Evolutionary conservation across 768 basidiomycete genomes (phyloP), one percentile per base, ranked within the genome.

Genomic region (Russula foetens): DNA sequence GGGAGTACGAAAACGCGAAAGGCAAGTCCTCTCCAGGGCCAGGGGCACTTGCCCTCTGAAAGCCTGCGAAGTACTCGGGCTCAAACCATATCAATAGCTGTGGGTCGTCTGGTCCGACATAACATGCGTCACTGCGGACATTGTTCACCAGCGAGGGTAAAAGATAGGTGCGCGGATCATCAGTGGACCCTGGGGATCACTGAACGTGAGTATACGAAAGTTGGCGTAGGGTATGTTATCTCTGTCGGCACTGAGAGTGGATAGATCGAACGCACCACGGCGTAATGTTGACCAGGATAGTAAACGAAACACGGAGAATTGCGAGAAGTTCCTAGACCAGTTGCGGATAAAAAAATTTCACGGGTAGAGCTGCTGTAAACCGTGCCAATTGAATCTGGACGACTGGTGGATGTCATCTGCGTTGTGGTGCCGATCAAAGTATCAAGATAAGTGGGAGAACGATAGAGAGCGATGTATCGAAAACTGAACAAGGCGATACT

Each of bases 21-120:
- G 56, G 60, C 11, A 62, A 52, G 49, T 51, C 41, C 7, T 39
- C 31, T 57, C 45, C 38, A 41, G 33, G 45, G 39, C 23, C 55
- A 62, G 41, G 55, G 39, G 48, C 15, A 51, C 33, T 23, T 12
- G 24, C 43, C 43, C 28, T 24, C 12, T 51, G 47, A 41, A 46
- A 58, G 23, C 21, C 38, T 53, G 56, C 60, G 60, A 61, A n/a
- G 55, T 56, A 21, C 49, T 50, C 60, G 60, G 60, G 46, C 7
- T 26, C n/a, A 21, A 29, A 46, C 33, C 19, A 12, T 28, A 23
- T 45, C 52, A 43, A 43, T 15, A 17, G 39, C 21, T 46, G 44
- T 35, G 14, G 11, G 44, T 33, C 28, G n/a, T 23, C 39, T 26
- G 26, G 14, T 28, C 49, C 7, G 11, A 26, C 29, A n/a, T 9